phyloP scores from a whole-genome alignment of 2,329 filamentous ascomycete species.

The Verticillium albo-atrum region DNA sequence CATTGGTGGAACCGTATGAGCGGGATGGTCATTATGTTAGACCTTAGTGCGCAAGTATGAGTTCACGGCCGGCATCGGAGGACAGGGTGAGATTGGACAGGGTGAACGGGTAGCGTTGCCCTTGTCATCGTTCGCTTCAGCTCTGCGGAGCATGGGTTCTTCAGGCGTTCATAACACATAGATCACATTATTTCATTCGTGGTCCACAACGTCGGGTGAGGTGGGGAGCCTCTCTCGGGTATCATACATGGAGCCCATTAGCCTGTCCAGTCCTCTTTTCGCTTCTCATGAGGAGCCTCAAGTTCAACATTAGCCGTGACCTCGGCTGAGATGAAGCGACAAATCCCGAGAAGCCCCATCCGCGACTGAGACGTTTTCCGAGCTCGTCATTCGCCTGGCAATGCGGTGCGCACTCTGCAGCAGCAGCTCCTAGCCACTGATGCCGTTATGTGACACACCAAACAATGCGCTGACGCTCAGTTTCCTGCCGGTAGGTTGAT shows the following conservation, averaged over 20 bases:
- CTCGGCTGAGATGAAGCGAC: background rate
- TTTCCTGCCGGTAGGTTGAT: slow-evolving; percentile 15
- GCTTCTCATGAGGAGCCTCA: background rate
- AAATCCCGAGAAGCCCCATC: background rate
- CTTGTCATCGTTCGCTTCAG: background rate
- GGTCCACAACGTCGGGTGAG: background rate
- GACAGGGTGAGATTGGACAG: background rate
- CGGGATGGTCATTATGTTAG: background rate
- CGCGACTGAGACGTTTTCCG: background rate
- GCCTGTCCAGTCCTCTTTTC: background rate
- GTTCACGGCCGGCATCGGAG: background rate
- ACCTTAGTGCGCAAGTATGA: background rate
- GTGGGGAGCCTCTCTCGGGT: background rate
- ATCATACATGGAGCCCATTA: background rate
- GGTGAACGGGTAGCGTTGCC: background rate
- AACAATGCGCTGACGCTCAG: slow-evolving; percentile 43
- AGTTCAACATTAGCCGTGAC: background rate
- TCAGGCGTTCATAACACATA: background rate
- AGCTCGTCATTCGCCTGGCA: background rate
- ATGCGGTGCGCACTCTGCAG: background rate
- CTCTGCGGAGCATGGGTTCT: background rate
- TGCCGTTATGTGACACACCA: slow-evolving; percentile 20
- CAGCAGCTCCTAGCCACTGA: slow-evolving; percentile 10
- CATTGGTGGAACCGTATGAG: slow-evolving; percentile 69
- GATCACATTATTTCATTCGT: background rate